Evolutionary conservation across 176 grass and related monocot genomes (phyloP), one percentile per base, ranked within the genome.

Genomic region (Themeda triandra): DNA sequence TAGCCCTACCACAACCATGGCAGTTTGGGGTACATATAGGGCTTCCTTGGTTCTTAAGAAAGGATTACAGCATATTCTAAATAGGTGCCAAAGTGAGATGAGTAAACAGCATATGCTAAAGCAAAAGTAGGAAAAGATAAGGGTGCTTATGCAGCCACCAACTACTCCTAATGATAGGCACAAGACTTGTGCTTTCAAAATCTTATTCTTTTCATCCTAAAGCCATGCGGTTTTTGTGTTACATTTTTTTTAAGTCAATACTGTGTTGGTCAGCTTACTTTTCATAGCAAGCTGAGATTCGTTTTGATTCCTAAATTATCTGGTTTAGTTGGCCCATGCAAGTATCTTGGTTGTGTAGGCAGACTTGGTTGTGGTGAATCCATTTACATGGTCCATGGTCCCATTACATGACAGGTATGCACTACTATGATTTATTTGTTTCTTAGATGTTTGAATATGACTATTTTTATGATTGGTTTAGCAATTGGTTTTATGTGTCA

Each of bases 361-460:
- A 2, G 95, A 98, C 69, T 72, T 95, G 87, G 77, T 98, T 71
- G 69, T 98, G 66, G 82, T 95, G 39, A 98, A 98, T 90, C 95
- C 95, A 56, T 83, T 95, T 81, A 84, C 63, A 48, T 95, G 95
- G 95, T 91, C 91, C 73, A 95, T 98, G 92, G 85, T 95, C 41
- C 95, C 95, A 27, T 86, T 98, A 49, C 95, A 98, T 77, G 95
- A 98, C 75, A 80, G 87, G 95, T 98, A 76, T 36, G 80, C 23
- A 69, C 49, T 88, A 78, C 18, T 72, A 28, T 41, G 28, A 30
- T 73, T 32, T 28, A 32, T 78, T 64, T 66, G 8, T 53, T 64
- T 49, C 1, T 36, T 2, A 75, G 23, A 3, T 17, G 13, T 49
- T 75, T 48, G 21, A 60, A 82, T 69, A 37, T 30, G 39, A 25